Conservation (phyloP, 2,329 filamentous ascomycete species). For the Scedosporium apiospermum region DNA sequence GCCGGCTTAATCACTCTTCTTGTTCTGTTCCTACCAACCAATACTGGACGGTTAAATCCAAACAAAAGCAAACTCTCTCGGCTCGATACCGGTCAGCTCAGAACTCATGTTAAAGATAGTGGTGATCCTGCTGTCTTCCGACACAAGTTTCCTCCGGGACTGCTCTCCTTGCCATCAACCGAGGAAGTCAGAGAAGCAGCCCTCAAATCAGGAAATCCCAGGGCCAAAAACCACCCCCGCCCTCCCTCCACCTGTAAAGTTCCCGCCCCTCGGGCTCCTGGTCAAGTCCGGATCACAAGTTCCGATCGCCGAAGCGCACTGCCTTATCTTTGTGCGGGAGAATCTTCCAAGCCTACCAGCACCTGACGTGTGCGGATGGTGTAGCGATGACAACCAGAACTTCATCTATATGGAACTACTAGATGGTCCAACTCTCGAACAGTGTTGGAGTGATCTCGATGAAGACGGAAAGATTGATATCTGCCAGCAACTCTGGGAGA, state of each 20-base stretch:
- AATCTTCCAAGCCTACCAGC: not conserved
- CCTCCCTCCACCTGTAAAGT: conserved; percentile 20
- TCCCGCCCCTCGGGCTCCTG: conserved; percentile 21
- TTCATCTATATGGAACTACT: not conserved
- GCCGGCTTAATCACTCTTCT: too few species aligned
- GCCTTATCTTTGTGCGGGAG: conserved; percentile 18
- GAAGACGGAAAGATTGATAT: not conserved
- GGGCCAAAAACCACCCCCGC: conserved; percentile 14
- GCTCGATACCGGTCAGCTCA: too few species aligned
- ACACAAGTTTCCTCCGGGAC: too few species aligned
- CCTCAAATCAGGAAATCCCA: not conserved
- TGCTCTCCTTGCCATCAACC: too few species aligned
- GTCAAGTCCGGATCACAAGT: conserved; percentile 24
- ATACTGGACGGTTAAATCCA: too few species aligned
- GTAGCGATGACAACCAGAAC: not conserved
- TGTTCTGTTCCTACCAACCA: too few species aligned
- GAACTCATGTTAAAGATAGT: too few species aligned
- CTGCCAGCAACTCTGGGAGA: not conserved
- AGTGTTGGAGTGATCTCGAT: not conserved
- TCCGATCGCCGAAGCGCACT: conserved; percentile 18
- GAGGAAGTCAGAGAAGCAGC: too few species aligned
- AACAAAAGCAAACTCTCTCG: too few species aligned
- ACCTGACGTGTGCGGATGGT: not conserved
- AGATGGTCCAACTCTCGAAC: not conserved
- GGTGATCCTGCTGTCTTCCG: too few species aligned